phyloP scores from a whole-genome alignment of 1,139 yeast genomes.

The Geotrichum restrictum region DNA sequence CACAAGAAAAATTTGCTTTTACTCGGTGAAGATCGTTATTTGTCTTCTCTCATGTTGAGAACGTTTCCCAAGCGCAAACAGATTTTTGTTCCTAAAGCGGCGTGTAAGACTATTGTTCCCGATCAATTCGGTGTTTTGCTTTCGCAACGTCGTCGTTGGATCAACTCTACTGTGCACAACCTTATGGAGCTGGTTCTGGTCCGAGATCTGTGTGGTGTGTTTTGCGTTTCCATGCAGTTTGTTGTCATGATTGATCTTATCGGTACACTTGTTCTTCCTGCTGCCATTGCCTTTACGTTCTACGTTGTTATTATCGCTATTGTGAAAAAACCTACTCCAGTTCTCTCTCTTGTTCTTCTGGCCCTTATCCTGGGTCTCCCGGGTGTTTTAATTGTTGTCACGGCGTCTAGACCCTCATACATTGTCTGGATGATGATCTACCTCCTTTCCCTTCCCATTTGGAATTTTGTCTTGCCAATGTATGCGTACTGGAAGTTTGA shows the following conservation, averaged over 20 bases:
- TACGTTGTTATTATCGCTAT: conserved; percentile 77
- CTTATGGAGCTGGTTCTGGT: conserved; percentile 86
- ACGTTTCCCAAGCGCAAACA: conserved; percentile 93
- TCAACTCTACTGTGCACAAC: conserved; percentile 93
- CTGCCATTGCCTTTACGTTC: conserved; percentile 81
- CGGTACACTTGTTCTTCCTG: conserved; percentile 89
- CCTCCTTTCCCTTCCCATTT: conserved; percentile 77
- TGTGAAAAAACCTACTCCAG: conserved; percentile 77
- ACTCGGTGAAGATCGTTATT: conserved; percentile 89
- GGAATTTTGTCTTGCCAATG: conserved; percentile 89
- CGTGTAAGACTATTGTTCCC: conserved; percentile 91
- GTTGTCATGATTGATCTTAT: conserved; percentile 80
- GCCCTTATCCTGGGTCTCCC: conserved; percentile 87
- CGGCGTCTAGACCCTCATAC: conserved; percentile 76
- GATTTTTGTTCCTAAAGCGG: conserved; percentile 91
- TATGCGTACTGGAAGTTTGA: conserved; percentile 97
- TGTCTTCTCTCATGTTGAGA: conserved; percentile 82
- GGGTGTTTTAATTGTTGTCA: conserved; percentile 78
- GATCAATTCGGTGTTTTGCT: conserved; percentile 72
- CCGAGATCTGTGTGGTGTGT: conserved; percentile 91
- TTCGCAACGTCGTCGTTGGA: conserved; percentile 98
- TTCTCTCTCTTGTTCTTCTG: conserved; percentile 71
- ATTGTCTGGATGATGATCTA: conserved; percentile 79
- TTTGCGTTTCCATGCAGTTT: conserved; percentile 96
- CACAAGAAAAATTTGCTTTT: conserved; percentile 85